Conservation (phyloP, 2,329 filamentous ascomycete genomes). For the Verticillium albo-atrum region DNA sequence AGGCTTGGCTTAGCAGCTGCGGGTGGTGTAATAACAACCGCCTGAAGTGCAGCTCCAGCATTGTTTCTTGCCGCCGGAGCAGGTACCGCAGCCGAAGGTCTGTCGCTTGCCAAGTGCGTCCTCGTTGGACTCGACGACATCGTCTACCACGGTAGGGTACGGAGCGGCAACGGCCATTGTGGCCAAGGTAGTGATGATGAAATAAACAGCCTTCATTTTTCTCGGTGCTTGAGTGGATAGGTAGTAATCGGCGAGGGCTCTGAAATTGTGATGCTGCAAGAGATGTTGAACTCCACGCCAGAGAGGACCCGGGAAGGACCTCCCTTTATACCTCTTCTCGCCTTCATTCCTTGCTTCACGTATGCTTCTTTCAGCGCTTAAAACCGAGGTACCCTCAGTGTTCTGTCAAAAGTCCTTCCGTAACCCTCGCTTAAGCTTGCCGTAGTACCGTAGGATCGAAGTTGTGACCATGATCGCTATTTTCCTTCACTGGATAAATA, state of each 20-base stretch:
- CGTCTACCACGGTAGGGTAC: neutral
- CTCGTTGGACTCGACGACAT: neutral
- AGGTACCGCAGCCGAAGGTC: neutral
- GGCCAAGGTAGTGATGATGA: neutral
- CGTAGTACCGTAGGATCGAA: too few relatives aligned
- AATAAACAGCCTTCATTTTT: neutral
- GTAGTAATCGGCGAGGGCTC: neutral
- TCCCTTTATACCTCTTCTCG: too few relatives aligned
- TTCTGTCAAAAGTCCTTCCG: too few relatives aligned
- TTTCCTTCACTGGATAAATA: too few relatives aligned
- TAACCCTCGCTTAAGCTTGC: too few relatives aligned
- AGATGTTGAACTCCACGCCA: too few relatives aligned
- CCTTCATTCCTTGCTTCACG: too few relatives aligned
- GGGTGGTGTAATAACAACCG: neutral
- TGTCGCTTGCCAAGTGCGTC: neutral
- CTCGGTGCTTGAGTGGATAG: neutral
- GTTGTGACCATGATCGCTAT: too few relatives aligned
- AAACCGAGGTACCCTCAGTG: too few relatives aligned
- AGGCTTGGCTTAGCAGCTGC: neutral
- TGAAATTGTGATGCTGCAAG: too few relatives aligned
- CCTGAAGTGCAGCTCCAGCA: neutral
- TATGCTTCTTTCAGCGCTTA: too few relatives aligned
- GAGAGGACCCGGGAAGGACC: too few relatives aligned
- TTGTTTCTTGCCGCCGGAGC: neutral
- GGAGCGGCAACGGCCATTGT: neutral